A percentile compares a stretch with the other conserved stretches of the same genome.
Evolutionary conservation across 148 eudicot genomes (phyloP).

Genomic region (Silene uniflora): DNA sequence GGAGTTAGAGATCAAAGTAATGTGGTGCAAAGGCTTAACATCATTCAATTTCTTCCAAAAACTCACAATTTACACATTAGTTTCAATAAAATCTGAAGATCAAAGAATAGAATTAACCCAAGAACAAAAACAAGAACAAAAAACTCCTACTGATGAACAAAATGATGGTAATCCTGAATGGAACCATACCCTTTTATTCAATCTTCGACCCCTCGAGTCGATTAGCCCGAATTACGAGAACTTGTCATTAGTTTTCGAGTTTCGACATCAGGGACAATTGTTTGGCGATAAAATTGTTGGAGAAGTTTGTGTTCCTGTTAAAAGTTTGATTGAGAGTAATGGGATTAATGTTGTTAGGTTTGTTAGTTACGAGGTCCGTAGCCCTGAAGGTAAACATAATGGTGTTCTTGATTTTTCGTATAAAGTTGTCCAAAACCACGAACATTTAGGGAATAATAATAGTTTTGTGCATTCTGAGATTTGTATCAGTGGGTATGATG

Average conservation of each 20-base stretch:
- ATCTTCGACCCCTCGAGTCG: conserved; percentile 12
- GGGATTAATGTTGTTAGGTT: conserved; percentile 22
- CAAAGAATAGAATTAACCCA: conserved; percentile 12
- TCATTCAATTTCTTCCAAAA: conserved; percentile 56
- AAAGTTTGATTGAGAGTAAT: conserved; percentile 21
- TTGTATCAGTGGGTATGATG: conserved; percentile 7
- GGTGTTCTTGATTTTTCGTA: conserved; percentile 43
- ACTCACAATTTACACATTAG: conserved; percentile 32
- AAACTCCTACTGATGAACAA: conserved; percentile 34
- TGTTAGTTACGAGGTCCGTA: conserved; percentile 40
- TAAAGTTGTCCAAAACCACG: conserved; percentile 14
- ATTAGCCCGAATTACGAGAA: neutral
- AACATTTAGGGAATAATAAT: neutral
- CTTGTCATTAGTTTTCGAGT: conserved; percentile 28
- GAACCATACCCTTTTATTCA: conserved; percentile 33
- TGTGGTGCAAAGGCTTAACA: conserved; percentile 36
- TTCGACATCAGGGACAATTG: conserved; percentile 26
- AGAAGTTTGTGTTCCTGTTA: conserved; percentile 39
- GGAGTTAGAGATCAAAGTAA: conserved; percentile 34
- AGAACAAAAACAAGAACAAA: conserved; percentile 37
- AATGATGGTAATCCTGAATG: conserved; percentile 48
- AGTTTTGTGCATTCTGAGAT: neutral
- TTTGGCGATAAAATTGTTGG: conserved; percentile 39
- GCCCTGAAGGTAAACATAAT: conserved; percentile 37
- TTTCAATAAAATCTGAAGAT: conserved; percentile 28